Conservation (phyloP, 2,329 filamentous ascomycete genomes). For the Fusarium anthophilum region DNA sequence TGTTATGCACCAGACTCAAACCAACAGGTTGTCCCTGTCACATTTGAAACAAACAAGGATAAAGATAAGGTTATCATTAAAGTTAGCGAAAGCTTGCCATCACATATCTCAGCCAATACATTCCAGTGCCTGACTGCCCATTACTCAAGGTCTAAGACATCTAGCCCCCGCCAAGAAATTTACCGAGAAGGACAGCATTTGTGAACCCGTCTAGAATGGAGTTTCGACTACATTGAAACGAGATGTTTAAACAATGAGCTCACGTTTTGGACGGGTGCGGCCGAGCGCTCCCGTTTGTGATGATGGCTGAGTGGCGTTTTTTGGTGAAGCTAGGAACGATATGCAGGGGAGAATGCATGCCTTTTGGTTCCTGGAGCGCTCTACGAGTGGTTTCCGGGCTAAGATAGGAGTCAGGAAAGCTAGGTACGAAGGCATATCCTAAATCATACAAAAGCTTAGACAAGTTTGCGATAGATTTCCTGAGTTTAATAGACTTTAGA, state of each 20-base stretch:
- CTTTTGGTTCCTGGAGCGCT: neutral
- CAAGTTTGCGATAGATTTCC: neutral
- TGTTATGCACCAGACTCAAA: neutral
- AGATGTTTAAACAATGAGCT: neutral
- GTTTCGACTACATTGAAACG: neutral
- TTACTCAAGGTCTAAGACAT: neutral
- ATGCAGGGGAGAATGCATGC: neutral
- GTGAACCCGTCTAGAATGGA: neutral
- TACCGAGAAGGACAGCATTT: neutral
- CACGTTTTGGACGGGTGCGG: neutral
- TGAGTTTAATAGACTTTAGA: too few relatives aligned
- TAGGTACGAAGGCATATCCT: neutral
- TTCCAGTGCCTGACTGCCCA: neutral
- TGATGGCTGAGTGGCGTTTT: slow-evolving; percentile 7
- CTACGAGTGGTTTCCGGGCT: too few relatives aligned
- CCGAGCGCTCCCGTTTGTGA: neutral
- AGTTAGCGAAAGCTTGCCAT: neutral
- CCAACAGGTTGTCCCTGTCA: neutral
- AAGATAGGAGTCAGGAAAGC: neutral
- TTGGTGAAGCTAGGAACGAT: neutral
- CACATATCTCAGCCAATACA: slow-evolving; percentile 18
- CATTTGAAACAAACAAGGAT: neutral
- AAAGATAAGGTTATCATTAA: neutral
- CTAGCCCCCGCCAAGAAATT: neutral
- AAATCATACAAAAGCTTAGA: neutral